phyloP scores from a whole-genome alignment of 2,329 filamentous ascomycete species.

The Pseudocercospora cruenta region DNA sequence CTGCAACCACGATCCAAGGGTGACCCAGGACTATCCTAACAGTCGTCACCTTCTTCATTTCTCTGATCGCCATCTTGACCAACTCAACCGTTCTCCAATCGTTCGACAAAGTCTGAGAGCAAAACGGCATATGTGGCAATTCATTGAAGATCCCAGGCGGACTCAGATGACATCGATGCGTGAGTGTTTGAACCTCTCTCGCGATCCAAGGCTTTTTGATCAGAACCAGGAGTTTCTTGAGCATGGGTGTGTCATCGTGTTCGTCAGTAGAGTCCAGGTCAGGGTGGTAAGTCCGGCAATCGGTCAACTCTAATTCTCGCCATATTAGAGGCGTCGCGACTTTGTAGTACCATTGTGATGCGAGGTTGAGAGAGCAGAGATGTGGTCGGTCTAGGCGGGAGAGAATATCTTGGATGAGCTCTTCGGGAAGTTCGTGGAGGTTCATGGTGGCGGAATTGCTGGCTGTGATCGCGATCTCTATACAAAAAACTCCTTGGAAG shows the following conservation, averaged over 20 bases:
- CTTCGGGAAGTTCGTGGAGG: conserved; percentile 42
- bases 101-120: conserved; percentile 44
- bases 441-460: neutral
- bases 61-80: conserved; percentile 42
- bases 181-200: conserved; percentile 47
- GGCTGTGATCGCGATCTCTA: neutral
- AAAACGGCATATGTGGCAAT: conserved; percentile 46
- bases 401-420: conserved; percentile 48
- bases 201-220: conserved; percentile 48
- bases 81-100: conserved; percentile 47
- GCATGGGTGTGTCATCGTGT: conserved; percentile 48
- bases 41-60: conserved; percentile 49
- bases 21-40: conserved; percentile 51
- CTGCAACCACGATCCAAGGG: conserved; percentile 43
- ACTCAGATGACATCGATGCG: conserved; percentile 52
- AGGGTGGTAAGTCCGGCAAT: conserved; percentile 36
- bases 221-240: conserved; percentile 48
- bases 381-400: conserved; percentile 37
- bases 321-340: conserved; percentile 46
- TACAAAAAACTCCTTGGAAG: no score
- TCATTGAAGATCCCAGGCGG: conserved; percentile 50
- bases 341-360: conserved; percentile 42
- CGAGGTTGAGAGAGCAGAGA: conserved; percentile 40
- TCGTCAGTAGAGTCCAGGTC: conserved; percentile 22
- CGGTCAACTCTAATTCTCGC: conserved; percentile 46